Evolutionary conservation across 176 grass and related monocot species (phyloP), one percentile per base, ranked within the genome.

Genomic region (Oropetium thomaeum): DNA sequence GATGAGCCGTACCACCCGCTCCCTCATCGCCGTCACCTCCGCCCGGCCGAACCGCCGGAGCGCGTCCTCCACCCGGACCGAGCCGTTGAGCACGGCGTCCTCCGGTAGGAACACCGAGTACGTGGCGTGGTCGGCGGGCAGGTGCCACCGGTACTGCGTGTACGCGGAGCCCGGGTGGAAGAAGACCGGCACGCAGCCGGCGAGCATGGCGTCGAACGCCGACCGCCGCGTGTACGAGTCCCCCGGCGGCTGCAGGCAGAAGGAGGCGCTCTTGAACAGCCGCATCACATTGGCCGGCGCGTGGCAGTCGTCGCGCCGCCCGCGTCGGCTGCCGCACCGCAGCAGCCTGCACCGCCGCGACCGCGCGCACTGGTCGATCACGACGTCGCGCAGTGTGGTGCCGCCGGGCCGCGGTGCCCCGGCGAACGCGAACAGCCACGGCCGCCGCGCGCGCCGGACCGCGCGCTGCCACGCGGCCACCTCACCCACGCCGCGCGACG

Each of bases 181-280:
- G 84, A 96, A 96, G 53, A 96, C 87, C 8, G 87, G 89, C 45
- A 92, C 70, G 20, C 92, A 96, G 39, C 89, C 89, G 10, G 84
- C 89, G 27, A 96, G 30, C 78, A 92, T 71, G 10, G 89, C 70
- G 52, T 96, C 92, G 60, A 96, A 96, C 71, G 53, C 51, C 8
- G 89, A 92, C 44, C 87, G 64, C 52, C 93, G 85, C 34, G 89
- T 91, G 67, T 77, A 81, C 6, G 93, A 89, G 67, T 90, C 87
- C 2, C 93, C 81, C 6, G 73, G 87, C n/a, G 89, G 87, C 58
- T 92, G 81, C 37, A 96, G 62, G 81, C 87, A 92, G 84, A 96
- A 92, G 0, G 62, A 13, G 0, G 87, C 88, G 19, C 76, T 83
- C 84, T 69, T 75, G 78, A 92, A 83, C 54, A 90, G 30, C 12